phyloP scores from a whole-genome alignment of 2,329 filamentous ascomycete species.

The Diaporthe vexans region DNA sequence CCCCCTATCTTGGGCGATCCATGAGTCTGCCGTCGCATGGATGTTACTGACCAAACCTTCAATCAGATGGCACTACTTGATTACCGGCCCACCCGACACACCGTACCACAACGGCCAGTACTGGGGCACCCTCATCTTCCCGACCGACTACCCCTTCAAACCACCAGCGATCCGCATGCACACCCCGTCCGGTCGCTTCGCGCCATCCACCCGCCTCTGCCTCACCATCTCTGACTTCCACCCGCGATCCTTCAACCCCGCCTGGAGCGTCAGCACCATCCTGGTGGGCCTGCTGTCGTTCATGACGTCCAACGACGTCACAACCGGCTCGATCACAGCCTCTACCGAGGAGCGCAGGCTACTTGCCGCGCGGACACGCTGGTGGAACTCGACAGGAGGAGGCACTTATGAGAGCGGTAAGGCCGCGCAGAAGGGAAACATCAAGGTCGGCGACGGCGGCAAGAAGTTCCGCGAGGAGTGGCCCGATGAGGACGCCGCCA shows the following conservation, averaged over 20 bases:
- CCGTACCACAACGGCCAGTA: slow-evolving; percentile 97
- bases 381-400: slow-evolving; percentile 97
- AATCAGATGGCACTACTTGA: slow-evolving; percentile 89
- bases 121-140: slow-evolving; percentile 97
- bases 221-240: slow-evolving; percentile 98
- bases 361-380: slow-evolving; percentile 82
- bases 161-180: slow-evolving; percentile 99
- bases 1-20: background rate
- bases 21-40: background rate
- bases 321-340: slow-evolving; percentile 88
- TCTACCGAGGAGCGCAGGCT: slow-evolving; percentile 82
- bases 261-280: slow-evolving; percentile 98
- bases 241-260: slow-evolving; percentile 97
- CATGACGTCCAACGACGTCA: slow-evolving; percentile 99
- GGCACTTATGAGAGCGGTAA: slow-evolving; percentile 75
- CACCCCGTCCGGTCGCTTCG: slow-evolving; percentile 95
- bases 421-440: slow-evolving; percentile 76
- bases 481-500: slow-evolving; percentile 90
- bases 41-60: slow-evolving; percentile 41
- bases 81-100: slow-evolving; percentile 93
- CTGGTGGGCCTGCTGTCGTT: slow-evolving; percentile 94
- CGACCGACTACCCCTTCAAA: slow-evolving; percentile 95
- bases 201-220: slow-evolving; percentile 91
- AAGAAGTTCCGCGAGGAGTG: slow-evolving; percentile 91
- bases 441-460: slow-evolving; percentile 93